Percentiles rank a stretch among this genome's conserved stretches.
Evolutionary conservation across 2,329 filamentous ascomycete genomes (phyloP).

Genomic region (Didymella keratinophila): DNA sequence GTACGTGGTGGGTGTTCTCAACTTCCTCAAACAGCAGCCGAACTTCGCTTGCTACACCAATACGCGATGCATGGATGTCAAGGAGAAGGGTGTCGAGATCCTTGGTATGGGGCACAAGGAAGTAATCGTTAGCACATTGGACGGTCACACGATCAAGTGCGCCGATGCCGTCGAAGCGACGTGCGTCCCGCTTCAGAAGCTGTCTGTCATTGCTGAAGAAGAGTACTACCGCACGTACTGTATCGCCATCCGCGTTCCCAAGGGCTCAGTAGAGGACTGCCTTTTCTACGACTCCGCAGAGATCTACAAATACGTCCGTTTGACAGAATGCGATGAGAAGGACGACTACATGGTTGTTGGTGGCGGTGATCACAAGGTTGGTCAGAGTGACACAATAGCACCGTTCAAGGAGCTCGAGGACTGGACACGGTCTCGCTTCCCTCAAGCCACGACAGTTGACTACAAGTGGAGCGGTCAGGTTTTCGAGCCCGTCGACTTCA

Average conservation of each 20-base stretch:
- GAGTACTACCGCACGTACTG: constrained; percentile 64
- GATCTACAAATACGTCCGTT: constrained; percentile 63
- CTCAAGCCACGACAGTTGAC: constrained; percentile 58
- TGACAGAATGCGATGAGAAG: constrained; percentile 62
- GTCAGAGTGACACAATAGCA: constrained; percentile 57
- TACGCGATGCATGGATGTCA: constrained; percentile 58
- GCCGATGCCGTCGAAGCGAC: constrained; percentile 63
- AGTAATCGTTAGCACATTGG: constrained; percentile 57
- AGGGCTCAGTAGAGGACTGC: constrained; percentile 61
- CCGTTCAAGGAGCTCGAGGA: constrained; percentile 61
- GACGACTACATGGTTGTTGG: constrained; percentile 65
- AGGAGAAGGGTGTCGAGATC: constrained; percentile 59
- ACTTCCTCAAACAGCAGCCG: constrained; percentile 60
- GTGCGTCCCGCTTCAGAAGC: constrained; percentile 63
- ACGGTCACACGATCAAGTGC: constrained; percentile 58
- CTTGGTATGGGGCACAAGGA: constrained; percentile 56
- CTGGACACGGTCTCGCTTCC: constrained; percentile 63
- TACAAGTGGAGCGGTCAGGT: constrained; percentile 67
- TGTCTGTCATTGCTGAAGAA: constrained; percentile 62
- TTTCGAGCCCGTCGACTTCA: constrained; percentile 62
- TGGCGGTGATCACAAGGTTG: constrained; percentile 67
- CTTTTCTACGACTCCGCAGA: constrained; percentile 65
- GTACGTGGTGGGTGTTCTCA: constrained; percentile 62
- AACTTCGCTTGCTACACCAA: constrained; percentile 64
- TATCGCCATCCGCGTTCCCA: constrained; percentile 63